Conservation (phyloP, 345 rosid genomes). For the Salix caprea region DNA sequence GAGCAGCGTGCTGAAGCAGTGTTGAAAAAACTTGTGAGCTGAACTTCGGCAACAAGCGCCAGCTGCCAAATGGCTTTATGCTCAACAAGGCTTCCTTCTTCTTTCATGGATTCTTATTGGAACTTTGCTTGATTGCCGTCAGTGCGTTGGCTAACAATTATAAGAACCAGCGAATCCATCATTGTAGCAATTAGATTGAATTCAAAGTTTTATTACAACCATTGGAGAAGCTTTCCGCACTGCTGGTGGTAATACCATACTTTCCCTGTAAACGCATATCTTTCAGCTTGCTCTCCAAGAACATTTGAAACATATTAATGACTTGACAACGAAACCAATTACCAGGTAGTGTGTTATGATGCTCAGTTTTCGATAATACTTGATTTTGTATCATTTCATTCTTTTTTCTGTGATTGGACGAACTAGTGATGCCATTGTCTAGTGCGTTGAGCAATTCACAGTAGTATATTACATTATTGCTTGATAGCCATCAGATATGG, state of each 20-base stretch:
- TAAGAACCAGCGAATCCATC: not conserved
- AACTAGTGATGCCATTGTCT: not conserved
- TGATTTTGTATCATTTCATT: not conserved
- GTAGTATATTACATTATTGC: not conserved
- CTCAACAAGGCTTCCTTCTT: not conserved
- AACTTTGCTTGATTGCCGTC: not conserved
- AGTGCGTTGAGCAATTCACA: not conserved
- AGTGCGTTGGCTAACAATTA: not conserved
- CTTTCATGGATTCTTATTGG: not conserved
- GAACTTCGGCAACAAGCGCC: conserved; percentile 14
- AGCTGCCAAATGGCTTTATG: not conserved
- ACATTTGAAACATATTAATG: not conserved
- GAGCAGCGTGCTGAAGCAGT: conserved; percentile 89
- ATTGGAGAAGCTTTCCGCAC: not conserved
- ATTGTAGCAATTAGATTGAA: conserved; percentile 2
- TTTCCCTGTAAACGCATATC: not conserved
- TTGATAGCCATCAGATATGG: not conserved
- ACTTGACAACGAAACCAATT: not conserved
- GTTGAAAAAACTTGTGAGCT: conserved; percentile 62
- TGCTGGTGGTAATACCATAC: not conserved
- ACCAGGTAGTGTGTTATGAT: not conserved
- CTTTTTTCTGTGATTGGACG: not conserved
- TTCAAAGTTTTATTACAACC: not conserved
- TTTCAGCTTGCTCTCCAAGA: not conserved
- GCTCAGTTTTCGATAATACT: not conserved